Conservation (phyloP, 352 stramenopile species). For the Globisporangium nagaii region DNA sequence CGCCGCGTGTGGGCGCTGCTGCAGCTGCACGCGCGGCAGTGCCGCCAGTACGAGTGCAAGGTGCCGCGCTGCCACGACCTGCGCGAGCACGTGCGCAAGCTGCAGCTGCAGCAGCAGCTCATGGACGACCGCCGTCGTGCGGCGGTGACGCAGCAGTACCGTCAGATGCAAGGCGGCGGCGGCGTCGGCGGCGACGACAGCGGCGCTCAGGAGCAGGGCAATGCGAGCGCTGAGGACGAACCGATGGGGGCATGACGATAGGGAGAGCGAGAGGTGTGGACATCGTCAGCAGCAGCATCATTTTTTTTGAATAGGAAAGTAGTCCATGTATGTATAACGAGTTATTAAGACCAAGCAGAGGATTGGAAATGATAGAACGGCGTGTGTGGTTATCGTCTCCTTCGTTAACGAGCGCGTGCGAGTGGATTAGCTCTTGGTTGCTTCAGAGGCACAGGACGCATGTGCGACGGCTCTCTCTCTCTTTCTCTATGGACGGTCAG, state of each 20-base stretch:
- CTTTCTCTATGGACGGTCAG: slow-evolving; percentile 2
- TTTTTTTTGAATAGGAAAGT: slow-evolving; percentile 8
- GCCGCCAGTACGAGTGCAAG: slow-evolving; percentile 90
- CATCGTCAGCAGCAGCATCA: too few species aligned
- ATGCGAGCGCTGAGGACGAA: slow-evolving; percentile 24
- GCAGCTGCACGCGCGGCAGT: slow-evolving; percentile 96
- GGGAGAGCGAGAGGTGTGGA: neutral
- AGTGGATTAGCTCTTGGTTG: too few species aligned
- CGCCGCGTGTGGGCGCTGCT: slow-evolving; percentile 96
- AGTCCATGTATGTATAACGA: slow-evolving; percentile 7
- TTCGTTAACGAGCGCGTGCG: neutral
- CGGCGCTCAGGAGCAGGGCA: neutral
- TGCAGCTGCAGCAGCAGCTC: slow-evolving; percentile 96
- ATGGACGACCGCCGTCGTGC: slow-evolving; percentile 96
- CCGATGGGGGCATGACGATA: slow-evolving; percentile 13
- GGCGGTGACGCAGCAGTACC: slow-evolving; percentile 84
- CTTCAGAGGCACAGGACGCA: too few species aligned
- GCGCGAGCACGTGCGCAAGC: slow-evolving; percentile 92
- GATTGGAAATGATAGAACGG: slow-evolving; percentile 4
- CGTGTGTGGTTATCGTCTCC: neutral
- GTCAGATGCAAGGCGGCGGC: slow-evolving; percentile 56
- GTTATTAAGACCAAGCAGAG: slow-evolving; percentile 1
- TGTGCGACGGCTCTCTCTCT: slow-evolving; percentile 5
- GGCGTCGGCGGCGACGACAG: neutral
- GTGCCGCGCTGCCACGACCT: slow-evolving; percentile 96